Conservation (phyloP, 345 rosid species). For the Bretschneidera sinensis region DNA sequence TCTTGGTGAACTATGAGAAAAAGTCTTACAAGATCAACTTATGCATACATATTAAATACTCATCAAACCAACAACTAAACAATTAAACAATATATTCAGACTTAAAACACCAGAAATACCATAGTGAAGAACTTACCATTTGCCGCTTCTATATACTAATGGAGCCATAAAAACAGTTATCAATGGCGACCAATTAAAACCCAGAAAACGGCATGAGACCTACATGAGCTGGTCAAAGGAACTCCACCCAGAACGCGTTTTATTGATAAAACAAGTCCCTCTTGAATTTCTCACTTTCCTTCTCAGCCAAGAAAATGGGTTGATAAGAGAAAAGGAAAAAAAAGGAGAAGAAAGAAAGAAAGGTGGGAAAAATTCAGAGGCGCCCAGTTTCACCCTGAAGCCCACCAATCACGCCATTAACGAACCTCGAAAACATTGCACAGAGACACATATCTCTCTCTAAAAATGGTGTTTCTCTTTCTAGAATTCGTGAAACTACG, state of each 20-base stretch:
- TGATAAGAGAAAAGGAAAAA: background rate
- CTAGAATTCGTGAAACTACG: slow-evolving; percentile 5
- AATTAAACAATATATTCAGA: background rate
- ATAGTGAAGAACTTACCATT: slow-evolving; percentile 24
- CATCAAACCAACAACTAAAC: background rate
- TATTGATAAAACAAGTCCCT: background rate
- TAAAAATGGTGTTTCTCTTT: background rate
- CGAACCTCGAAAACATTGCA: slow-evolving; percentile 49
- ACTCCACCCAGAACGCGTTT: slow-evolving; percentile 19
- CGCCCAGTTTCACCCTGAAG: slow-evolving; percentile 46
- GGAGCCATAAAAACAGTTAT: slow-evolving; percentile 17
- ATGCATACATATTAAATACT: background rate
- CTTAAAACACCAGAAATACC: background rate
- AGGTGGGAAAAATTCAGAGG: slow-evolving; percentile 40
- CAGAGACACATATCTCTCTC: slow-evolving; percentile 4
- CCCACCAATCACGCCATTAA: slow-evolving; percentile 53
- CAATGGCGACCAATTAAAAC: background rate
- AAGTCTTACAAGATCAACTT: too few relatives aligned
- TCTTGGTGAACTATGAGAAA: background rate
- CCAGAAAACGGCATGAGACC: slow-evolving; percentile 13
- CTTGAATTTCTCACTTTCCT: slow-evolving; percentile 14
- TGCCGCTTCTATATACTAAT: slow-evolving; percentile 24
- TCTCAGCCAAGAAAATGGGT: slow-evolving; percentile 18
- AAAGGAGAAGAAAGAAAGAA: background rate
- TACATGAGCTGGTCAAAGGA: slow-evolving; percentile 21